Evolutionary conservation across 2,329 filamentous ascomycete genomes (phyloP), one percentile per base, ranked within the genome.

Genomic region (Orbilia oligospora): DNA sequence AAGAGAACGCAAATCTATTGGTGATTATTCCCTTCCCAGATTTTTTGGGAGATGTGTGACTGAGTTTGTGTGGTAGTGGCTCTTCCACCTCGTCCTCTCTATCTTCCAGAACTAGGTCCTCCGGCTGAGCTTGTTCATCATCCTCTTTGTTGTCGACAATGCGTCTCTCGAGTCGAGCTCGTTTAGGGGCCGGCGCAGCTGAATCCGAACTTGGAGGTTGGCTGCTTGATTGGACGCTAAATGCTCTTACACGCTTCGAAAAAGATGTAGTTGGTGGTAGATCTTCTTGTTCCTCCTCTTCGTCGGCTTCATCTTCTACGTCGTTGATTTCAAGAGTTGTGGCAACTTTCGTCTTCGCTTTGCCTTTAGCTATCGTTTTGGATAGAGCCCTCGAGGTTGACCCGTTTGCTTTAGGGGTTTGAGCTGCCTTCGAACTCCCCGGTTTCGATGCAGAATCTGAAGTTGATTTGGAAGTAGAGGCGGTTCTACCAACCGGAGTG

Each of bases 201-300:
- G 53, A 65, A 18, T 76, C 72, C 22, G 65, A 6, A 20, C 56
- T 63, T n/a, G 41, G 72, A 33, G 66, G 18, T n/a, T 58, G 44
- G 51, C 68, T 63, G 27, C 55, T 44, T 3, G 53, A 41, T 22
- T 76, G 72, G 14, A 76, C 72, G 18, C 72, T 76, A 27, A 76
- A 76, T 20, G 72, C 72, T 41, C 72, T 64, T 10, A 76, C 48
- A 61, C 72, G 72, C 53, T 76, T 76, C 8, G 72, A 76, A 53
- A 76, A 76, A 20, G 65, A 51, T 16, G 58, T 20, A 30, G 22
- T 38, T 33, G 22, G n/a, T 33, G 64, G 38, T 10, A 20, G 22
- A 10, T 61, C 27, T 30, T 30, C 27, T 6, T 30, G 27, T 24
- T 71, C 66, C 30, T 56, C 64, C 18, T 76, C 48, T 9, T 70